Evolutionary conservation across 2,329 filamentous ascomycete species (phyloP), one percentile per base, ranked within the genome.

Genomic region (Colletotrichum simmondsii): DNA sequence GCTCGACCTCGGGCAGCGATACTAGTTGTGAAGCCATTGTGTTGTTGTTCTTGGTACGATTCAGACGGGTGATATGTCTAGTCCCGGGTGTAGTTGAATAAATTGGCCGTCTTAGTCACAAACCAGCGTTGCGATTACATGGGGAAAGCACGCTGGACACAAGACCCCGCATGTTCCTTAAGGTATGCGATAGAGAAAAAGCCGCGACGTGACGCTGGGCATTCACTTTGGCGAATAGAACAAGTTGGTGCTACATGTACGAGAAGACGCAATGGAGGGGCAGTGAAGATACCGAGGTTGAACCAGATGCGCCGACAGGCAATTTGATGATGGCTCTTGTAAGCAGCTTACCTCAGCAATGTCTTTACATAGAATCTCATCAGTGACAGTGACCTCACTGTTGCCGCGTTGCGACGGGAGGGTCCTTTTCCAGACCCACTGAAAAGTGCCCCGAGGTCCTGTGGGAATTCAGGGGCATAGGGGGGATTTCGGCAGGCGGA

Each of bases 1-100:
- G 91, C 82, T 96, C 92, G 63, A 97, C 89, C 73, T 93, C 91
- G 5, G 92, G 91, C 16, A 98, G 87, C 22, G 88, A 81, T 32
- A 90, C 87, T 7, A 95, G 87, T 74, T 89, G 87, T 46, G 87
- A 83, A 69, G 90, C 87, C 92, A 93, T 94, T 30, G 93, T 94
- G 32, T 75, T 86, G 66, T 53, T 53, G 26, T 68, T 19, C 30
- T 8, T 42, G 30, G 28, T 24, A 57, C 10, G 16, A n/a, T 11
- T 42, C n/a, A 30, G 46, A 52, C 26, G 35, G 62, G 46, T 52
- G 5, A 11, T 28, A 3, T 71, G 19, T 58, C 49, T 35, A 30
- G 19, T 28, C 28, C 22, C 30, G 30, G 8, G 16, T 12, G 28
- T 32, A 12, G 24, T 19, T 37, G 32, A 24, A 56, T 12, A 28